Percentiles rank a stretch among this genome's conserved stretches.
These are phyloP conservation scores for Ustilago xerochloae DNA, from an alignment of 1,284 basidiomycete species.

Conservation along the genomic window DNA sequence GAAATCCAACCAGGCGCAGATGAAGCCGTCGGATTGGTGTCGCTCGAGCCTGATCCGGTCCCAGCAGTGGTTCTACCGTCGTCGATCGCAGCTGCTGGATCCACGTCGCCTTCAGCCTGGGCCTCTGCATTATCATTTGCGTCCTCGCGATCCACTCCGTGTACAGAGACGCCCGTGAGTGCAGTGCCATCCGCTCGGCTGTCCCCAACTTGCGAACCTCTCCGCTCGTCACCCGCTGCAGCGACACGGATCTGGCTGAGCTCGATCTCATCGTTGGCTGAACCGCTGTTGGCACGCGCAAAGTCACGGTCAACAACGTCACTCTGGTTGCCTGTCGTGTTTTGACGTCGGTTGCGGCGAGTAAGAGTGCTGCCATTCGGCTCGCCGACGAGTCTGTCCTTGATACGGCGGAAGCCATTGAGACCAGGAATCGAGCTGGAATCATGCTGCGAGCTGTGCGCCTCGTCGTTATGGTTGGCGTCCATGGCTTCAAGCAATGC, in stretches of 20 bases:
- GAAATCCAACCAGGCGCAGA: slow-evolving; percentile 49
- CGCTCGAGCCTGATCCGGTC: slow-evolving; percentile 47
- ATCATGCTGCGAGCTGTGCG: slow-evolving; percentile 40
- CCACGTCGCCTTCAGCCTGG: slow-evolving; percentile 9
- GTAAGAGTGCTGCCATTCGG: slow-evolving; percentile 25
- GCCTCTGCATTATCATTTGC: neutral
- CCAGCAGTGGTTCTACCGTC: slow-evolving; percentile 50
- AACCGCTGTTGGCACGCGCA: slow-evolving; percentile 4
- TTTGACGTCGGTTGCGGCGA: slow-evolving; percentile 33
- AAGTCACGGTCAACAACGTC: slow-evolving; percentile 6
- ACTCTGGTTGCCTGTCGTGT: slow-evolving; percentile 8
- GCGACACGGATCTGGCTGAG: slow-evolving; percentile 38
- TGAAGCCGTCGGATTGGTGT: slow-evolving; percentile 56
- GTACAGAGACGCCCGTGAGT: slow-evolving; percentile 19
- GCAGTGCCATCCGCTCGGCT: neutral
- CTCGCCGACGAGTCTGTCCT: slow-evolving; percentile 42
- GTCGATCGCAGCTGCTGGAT: slow-evolving; percentile 20
- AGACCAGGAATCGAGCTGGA: slow-evolving; percentile 49
- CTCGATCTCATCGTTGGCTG: slow-evolving; percentile 35
- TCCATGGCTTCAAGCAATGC: slow-evolving; percentile 28
- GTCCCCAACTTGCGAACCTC: neutral
- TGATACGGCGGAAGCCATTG: slow-evolving; percentile 46
- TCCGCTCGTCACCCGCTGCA: slow-evolving; percentile 1
- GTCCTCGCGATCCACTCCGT: slow-evolving; percentile 8
- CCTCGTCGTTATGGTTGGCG: slow-evolving; percentile 24